Evolutionary conservation across 345 rosid species (phyloP).

Genomic region (Capsella bursapastoris): DNA sequence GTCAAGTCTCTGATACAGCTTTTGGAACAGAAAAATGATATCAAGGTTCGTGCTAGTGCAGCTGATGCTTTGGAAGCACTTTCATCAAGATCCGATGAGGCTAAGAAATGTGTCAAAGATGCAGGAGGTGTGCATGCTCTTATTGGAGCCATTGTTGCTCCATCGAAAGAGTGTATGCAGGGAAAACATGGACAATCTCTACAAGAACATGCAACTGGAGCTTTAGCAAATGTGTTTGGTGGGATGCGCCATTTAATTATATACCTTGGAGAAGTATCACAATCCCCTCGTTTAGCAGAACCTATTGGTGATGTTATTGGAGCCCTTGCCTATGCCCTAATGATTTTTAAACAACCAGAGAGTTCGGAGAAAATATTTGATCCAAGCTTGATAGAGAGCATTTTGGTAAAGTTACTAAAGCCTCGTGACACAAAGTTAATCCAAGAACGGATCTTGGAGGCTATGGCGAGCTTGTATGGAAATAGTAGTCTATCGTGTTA

Average conservation of each 20-base stretch:
- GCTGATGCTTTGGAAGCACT: slow-evolving; percentile 92
- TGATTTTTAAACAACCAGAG: slow-evolving; percentile 59
- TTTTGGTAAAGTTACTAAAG: slow-evolving; percentile 63
- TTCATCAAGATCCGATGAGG: slow-evolving; percentile 64
- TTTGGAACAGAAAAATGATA: slow-evolving; percentile 64
- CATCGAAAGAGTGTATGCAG: slow-evolving; percentile 87
- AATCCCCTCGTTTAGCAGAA: slow-evolving; percentile 67
- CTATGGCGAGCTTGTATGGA: slow-evolving; percentile 89
- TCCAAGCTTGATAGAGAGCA: slow-evolving; percentile 55
- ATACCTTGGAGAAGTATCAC: slow-evolving; percentile 70
- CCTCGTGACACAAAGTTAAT: slow-evolving; percentile 69
- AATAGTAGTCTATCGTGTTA: slow-evolving; percentile 59
- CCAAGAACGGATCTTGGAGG: slow-evolving; percentile 88
- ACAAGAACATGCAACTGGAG: slow-evolving; percentile 77
- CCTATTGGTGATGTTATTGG: slow-evolving; percentile 81
- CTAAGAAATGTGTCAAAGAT: slow-evolving; percentile 70
- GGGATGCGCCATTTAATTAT: slow-evolving; percentile 69
- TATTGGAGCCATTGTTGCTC: slow-evolving; percentile 84
- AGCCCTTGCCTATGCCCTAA: slow-evolving; percentile 82
- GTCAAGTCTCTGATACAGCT: slow-evolving; percentile 70
- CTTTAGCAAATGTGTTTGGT: slow-evolving; percentile 81
- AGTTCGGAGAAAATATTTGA: slow-evolving; percentile 35
- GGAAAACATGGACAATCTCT: slow-evolving; percentile 74
- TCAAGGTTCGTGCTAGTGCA: slow-evolving; percentile 78
- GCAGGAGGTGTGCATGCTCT: slow-evolving; percentile 76